Conservation (phyloP, 345 rosid genomes). For the Syzygium aqueum region DNA sequence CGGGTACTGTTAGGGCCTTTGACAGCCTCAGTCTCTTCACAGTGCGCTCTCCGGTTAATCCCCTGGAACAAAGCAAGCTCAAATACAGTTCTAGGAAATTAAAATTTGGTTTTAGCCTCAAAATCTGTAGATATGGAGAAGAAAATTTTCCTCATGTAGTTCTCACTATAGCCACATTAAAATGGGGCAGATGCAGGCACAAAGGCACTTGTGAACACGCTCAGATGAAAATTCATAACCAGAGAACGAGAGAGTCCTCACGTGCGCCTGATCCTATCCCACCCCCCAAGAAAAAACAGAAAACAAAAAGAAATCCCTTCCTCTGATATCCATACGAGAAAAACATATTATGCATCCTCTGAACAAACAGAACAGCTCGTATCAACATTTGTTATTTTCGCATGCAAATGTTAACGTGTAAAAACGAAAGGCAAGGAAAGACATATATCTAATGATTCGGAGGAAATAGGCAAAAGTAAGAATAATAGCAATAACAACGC, state of each 20-base stretch:
- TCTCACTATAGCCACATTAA: not conserved
- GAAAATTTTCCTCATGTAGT: not conserved
- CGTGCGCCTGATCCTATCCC: not conserved
- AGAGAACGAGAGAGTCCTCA: not conserved
- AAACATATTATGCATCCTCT: not conserved
- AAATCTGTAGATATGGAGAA: not conserved
- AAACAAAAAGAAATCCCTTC: not conserved
- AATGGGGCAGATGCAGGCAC: not conserved
- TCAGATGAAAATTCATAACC: not conserved
- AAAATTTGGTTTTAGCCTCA: not conserved
- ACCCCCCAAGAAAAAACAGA: not conserved
- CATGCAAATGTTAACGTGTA: not conserved
- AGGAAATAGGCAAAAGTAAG: not conserved
- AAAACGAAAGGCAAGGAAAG: not conserved
- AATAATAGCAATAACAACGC: not conserved
- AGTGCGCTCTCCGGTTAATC: conserved; percentile 83
- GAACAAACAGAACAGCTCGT: not conserved
- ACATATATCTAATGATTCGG: not conserved
- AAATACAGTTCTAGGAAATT: not conserved
- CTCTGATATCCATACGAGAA: not conserved
- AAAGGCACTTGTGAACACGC: not conserved
- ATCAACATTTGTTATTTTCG: not conserved
- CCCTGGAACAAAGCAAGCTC: conserved; percentile 35
- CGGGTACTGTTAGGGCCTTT: conserved; percentile 89
- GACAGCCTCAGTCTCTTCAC: conserved; percentile 84